These are phyloP conservation scores for Thermothielavioides terrestris DNA, from an alignment of 495 filamentous ascomycete genomes.

Conservation along the genomic window DNA sequence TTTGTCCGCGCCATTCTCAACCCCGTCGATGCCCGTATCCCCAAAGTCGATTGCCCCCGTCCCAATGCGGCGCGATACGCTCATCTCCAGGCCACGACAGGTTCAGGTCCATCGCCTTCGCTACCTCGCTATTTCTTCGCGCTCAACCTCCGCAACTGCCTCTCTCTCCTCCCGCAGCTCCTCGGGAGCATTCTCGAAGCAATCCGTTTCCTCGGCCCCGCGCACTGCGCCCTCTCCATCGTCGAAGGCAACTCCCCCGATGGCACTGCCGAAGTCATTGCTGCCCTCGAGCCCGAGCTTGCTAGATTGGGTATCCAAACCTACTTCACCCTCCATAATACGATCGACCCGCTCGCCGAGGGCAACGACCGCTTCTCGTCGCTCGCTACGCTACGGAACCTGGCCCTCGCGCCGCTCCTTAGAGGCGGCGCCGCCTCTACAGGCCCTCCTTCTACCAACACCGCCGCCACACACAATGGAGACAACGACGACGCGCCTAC, in stretches of 20 bases:
- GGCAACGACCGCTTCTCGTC: constrained; percentile 26
- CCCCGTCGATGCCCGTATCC: not conserved
- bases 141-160: constrained; percentile 36
- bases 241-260: constrained; percentile 42
- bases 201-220: constrained; percentile 40
- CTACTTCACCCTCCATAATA: constrained; percentile 30
- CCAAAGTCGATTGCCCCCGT: not conserved
- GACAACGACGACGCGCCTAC: constrained; percentile 24
- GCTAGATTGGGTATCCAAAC: constrained; percentile 20
- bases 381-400: constrained; percentile 40
- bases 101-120: not conserved
- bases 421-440: too few species aligned
- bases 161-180: constrained; percentile 35
- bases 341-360: constrained; percentile 27
- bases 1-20: not conserved
- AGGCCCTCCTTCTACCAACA: constrained; percentile 1
- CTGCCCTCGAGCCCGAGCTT: constrained; percentile 24
- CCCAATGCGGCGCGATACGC: not conserved
- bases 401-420: constrained; percentile 34
- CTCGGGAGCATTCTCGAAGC: constrained; percentile 37
- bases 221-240: constrained; percentile 40
- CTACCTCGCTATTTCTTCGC: constrained; percentile 39
- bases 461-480: not conserved
- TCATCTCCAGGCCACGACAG: not conserved
- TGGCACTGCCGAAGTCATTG: constrained; percentile 41